These are phyloP conservation scores for Hirsutella minnesotensis DNA, from an alignment of 2,329 filamentous ascomycete genomes.

Conservation along the genomic window DNA sequence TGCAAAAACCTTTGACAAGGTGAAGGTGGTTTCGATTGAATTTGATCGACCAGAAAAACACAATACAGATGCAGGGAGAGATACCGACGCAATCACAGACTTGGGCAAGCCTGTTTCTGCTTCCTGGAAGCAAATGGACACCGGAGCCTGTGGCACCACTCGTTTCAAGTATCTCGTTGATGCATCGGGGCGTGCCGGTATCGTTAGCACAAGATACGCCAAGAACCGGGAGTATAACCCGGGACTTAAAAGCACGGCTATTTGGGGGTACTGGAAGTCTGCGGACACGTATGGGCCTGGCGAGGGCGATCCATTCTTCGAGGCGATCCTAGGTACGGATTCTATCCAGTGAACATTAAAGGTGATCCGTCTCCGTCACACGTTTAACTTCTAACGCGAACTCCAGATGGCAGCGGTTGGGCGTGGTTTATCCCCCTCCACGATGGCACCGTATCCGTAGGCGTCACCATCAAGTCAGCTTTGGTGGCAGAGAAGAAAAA, in stretches of 20 bases:
- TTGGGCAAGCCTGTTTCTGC: slow-evolving; percentile 23
- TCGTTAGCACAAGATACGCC: slow-evolving; percentile 34
- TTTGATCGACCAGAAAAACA: slow-evolving; percentile 11
- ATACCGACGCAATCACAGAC: slow-evolving; percentile 1
- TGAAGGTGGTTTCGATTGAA: slow-evolving; percentile 20
- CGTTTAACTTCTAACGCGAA: too few species aligned
- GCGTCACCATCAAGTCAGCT: slow-evolving; percentile 28
- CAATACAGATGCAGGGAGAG: neutral
- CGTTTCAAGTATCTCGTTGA: slow-evolving; percentile 37
- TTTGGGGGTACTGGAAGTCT: slow-evolving; percentile 34
- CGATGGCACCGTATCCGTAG: slow-evolving; percentile 29
- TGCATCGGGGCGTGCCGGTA: slow-evolving; percentile 30
- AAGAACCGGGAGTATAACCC: slow-evolving; percentile 35
- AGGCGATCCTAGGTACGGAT: slow-evolving; percentile 21
- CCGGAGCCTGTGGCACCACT: slow-evolving; percentile 24
- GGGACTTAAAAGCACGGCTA: slow-evolving; percentile 35
- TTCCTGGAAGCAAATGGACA: slow-evolving; percentile 20
- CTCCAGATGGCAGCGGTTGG: slow-evolving; percentile 38
- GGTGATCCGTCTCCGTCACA: too few species aligned
- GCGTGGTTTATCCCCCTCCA: slow-evolving; percentile 37
- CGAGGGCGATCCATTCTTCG: slow-evolving; percentile 29
- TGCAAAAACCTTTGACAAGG: slow-evolving; percentile 27
- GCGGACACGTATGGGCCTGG: slow-evolving; percentile 20
- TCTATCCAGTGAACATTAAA: too few species aligned
- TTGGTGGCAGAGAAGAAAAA: slow-evolving; percentile 20